Base-by-base conservation (phyloP, 371 early-diverging fungal species). In the Phascolomyces articulosus region DNA sequence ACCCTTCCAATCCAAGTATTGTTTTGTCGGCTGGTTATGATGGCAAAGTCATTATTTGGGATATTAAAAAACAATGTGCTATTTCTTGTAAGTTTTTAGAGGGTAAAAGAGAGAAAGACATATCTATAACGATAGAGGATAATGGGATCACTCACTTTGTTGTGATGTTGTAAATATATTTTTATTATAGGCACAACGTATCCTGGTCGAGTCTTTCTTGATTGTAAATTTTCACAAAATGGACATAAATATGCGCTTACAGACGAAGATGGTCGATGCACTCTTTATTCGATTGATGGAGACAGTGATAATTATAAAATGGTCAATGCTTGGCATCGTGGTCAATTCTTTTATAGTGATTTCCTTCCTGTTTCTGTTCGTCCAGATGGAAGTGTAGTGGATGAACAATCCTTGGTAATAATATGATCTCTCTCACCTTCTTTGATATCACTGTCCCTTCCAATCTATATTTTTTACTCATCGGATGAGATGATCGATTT, bases 31-130 rank as follows among this genome's bases (percentile, higher is more conserved):
- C 92, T 2, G 91, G 92, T 0, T 91, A 94, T 69, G 95, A 95
- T 62, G 96, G 96, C n/a, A 79, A 84, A 7, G 84, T 93, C 4
- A 86, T 93, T 38, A 62, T 95, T 2, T 96, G 96, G 96, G 89
- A 96, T 62, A 29, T 79, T 8, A 48, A 60, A 13, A 61, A 67
- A 16, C 64, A 60, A 24, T 62, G 64, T 28, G 70, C 70, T 1
- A 77, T 73, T 28, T 61, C 58, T n/a, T 74, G 74, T 28, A 66
- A 67, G 7, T 44, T 44, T 16, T 44, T 44, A 16, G 6, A 18
- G 44, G 44, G 16, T 0, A 4, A 16, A 44, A n/a, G 16, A 16
- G 44, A 44, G n/a, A 7, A 44, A n/a, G n/a, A 44, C 16, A 18
- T n/a, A 44, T 44, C 16, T 4, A 44, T 18, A 44, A 13, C n/a